phyloP scores from a whole-genome alignment of 345 rosid species.

The Dimocarpus longan region DNA sequence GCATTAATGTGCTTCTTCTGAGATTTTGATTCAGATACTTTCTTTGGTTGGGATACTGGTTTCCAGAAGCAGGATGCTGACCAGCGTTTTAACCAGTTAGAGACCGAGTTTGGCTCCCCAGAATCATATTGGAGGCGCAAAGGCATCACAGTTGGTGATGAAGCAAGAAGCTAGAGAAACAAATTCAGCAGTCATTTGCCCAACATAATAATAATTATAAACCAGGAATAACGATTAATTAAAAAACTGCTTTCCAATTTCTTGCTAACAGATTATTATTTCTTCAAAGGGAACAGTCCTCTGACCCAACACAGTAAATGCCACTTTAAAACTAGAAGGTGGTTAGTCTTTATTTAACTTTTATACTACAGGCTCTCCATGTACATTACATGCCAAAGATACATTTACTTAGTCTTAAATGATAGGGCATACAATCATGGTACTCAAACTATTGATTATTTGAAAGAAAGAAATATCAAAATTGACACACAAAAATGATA shows the following conservation, averaged over 20 bases:
- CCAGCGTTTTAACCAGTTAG: constrained; percentile 85
- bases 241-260: constrained; percentile 1
- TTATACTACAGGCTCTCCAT: neutral
- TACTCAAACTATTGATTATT: neutral
- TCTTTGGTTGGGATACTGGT: constrained; percentile 66
- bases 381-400: neutral
- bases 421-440: neutral
- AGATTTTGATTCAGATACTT: constrained; percentile 38
- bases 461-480: constrained; percentile 6
- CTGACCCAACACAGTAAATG: neutral
- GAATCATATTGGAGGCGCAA: constrained; percentile 54
- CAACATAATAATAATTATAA: neutral
- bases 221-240: neutral
- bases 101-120: constrained; percentile 60
- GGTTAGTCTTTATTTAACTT: neutral
- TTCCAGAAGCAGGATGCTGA: constrained; percentile 77
- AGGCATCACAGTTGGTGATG: constrained; percentile 70
- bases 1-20: constrained; percentile 51
- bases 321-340: neutral
- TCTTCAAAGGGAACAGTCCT: neutral
- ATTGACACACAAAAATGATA: neutral
- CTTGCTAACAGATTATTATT: constrained; percentile 2
- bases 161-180: constrained; percentile 66
- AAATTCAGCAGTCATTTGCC: constrained; percentile 28
- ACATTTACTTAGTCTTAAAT: neutral